Base-by-base conservation (phyloP, 2,329 filamentous ascomycete species). In the Aureobasidium sp. region DNA sequence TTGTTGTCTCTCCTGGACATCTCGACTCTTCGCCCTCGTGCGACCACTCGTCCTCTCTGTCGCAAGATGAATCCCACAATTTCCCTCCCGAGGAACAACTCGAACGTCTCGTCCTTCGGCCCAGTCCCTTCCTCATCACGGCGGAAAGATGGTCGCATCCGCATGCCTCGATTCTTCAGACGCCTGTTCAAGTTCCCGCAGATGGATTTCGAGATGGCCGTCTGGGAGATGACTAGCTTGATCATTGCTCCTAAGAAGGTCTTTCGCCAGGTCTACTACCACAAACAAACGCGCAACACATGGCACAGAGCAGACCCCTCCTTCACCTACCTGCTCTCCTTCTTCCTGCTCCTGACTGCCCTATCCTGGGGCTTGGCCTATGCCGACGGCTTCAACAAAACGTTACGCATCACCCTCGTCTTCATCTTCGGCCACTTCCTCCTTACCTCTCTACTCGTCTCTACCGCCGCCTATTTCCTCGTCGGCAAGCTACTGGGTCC, bases 141-240 rank as follows among this genome's bases (percentile, higher is more conserved):
- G 44, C 76, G 76, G 65, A 77, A 80, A 63, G 44, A 66, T 34
- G 77, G 77, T 61, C 81, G 75, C 64, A 73, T 85, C 69, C 81
- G 82, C 50, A 84, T 87, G 79, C 84, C 85, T 66, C 82, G 84
- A 67, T 87, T 87, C 79, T 87, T 87, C 76, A 85, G 85, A 70
- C 80, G 84, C 63, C 75, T 88, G 55, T 87, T 88, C 80, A 88
- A 88, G 72, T 88, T 88, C 70, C 85, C 85, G 12, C 85, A 87
- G 68, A 88, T 88, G 86, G 86, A 88, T 77, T 88, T 88, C 71
- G 86, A 88, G 71, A 87, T 87, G 79, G 86, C 86, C 23, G 82
- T 87, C 67, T 88, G 86, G 86, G 86, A 88, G 73, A 88, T 88
- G 82, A 86, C 84, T 65, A 84, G 82, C 68, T 77, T 88, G 59